Percentiles rank a stretch among this genome's conserved stretches.
Conservation (phyloP, 495 filamentous ascomycete genomes). For the Pyronema domesticum region DNA sequence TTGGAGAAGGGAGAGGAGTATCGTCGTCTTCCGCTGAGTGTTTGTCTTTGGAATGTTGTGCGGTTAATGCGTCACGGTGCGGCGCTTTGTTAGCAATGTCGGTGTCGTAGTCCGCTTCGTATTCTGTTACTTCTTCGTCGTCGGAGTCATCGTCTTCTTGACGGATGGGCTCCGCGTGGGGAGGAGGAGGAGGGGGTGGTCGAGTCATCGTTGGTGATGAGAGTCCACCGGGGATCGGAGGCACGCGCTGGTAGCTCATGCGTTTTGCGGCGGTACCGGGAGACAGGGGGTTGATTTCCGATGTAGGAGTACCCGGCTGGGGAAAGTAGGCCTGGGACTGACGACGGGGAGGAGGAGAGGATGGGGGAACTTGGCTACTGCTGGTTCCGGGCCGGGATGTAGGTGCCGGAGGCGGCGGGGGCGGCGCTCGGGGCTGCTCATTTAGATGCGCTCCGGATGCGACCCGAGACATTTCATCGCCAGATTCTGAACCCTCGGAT, state of each 20-base stretch:
- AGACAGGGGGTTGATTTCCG: slow-evolving; percentile 31
- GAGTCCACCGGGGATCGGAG: slow-evolving; percentile 28
- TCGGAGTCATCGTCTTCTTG: slow-evolving; percentile 39
- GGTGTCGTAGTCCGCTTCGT: slow-evolving; percentile 96
- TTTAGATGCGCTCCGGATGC: slow-evolving; percentile 22
- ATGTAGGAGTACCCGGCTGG: slow-evolving; percentile 31
- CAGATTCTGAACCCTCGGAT: slow-evolving; percentile 71
- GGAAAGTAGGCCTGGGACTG: slow-evolving; percentile 32
- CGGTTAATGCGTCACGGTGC: slow-evolving; percentile 78
- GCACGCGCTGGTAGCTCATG: slow-evolving; percentile 34
- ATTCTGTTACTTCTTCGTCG: slow-evolving; percentile 62
- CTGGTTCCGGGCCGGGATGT: slow-evolving; percentile 30
- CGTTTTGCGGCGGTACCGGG: slow-evolving; percentile 29
- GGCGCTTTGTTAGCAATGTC: slow-evolving; percentile 81
- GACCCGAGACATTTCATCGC: slow-evolving; percentile 74
- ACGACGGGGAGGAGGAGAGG: slow-evolving; percentile 33
- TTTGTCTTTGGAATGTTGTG: slow-evolving; percentile 62
- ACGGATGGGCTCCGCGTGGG: slow-evolving; percentile 60
- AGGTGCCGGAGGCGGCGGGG: slow-evolving; percentile 32
- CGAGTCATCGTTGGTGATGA: slow-evolving; percentile 26
- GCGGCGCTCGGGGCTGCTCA: slow-evolving; percentile 22
- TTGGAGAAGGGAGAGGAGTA: slow-evolving; percentile 32
- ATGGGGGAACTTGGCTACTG: slow-evolving; percentile 31
- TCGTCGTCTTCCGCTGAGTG: slow-evolving; percentile 33
- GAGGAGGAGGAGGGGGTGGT: slow-evolving; percentile 35